phyloP scores from a whole-genome alignment of 768 basidiomycete genomes.

The Zangia roseola region DNA sequence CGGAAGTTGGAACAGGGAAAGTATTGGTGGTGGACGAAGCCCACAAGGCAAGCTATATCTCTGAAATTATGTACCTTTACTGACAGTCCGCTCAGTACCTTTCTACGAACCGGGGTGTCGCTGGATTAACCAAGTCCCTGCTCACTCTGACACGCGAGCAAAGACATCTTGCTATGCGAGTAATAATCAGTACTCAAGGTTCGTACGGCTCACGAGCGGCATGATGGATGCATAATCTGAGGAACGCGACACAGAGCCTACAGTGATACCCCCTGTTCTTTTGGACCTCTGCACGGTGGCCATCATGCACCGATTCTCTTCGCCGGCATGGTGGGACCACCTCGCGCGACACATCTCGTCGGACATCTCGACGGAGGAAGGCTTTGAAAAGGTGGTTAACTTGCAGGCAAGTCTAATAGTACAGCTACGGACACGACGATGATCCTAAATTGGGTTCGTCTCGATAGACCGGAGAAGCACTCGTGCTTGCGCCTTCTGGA shows the following conservation, averaged over 20 bases:
- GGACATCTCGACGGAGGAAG: constrained; percentile 54
- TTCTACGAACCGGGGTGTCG: constrained; percentile 36
- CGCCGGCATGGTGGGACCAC: constrained; percentile 75
- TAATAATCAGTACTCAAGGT: constrained; percentile 78
- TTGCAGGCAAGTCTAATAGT: constrained; percentile 51
- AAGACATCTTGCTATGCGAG: constrained; percentile 68
- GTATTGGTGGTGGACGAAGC: constrained; percentile 74
- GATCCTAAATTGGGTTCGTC: no score
- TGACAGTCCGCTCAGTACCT: constrained; percentile 49
- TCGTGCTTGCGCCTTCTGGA: constrained; percentile 66
- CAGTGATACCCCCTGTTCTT: constrained; percentile 64
- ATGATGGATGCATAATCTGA: neutral
- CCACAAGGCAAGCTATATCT: constrained; percentile 50
- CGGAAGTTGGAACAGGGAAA: constrained; percentile 60
- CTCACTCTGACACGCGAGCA: constrained; percentile 64
- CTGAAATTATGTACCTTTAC: no score
- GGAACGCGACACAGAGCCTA: constrained; percentile 57
- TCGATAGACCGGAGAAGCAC: constrained; percentile 65
- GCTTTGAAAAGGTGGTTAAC: constrained; percentile 63
- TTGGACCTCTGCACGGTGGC: constrained; percentile 65
- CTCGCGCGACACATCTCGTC: constrained; percentile 65
- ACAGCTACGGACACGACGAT: no score
- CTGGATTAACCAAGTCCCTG: constrained; percentile 58
- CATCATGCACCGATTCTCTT: constrained; percentile 74
- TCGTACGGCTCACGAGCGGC: neutral